phyloP scores from a whole-genome alignment of 83 land plant genomes.

The Picea mariana region DNA sequence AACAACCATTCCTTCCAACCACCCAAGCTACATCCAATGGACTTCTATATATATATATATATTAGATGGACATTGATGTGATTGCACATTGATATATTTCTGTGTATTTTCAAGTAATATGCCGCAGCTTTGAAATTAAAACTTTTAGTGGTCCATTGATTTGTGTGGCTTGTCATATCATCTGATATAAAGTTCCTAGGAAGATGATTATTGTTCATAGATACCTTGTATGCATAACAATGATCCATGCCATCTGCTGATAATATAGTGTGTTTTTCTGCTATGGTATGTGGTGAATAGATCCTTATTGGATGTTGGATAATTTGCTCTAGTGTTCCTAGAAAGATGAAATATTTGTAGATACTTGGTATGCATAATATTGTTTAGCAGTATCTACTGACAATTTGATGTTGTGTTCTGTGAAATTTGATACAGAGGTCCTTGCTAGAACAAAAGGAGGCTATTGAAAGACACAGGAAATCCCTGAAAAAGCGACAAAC shows the following conservation, averaged over 20 bases:
- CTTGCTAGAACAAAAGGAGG: constrained; percentile 80
- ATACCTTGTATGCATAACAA: neutral
- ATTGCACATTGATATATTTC: too few species aligned
- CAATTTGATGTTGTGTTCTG: neutral
- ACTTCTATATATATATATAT: too few species aligned
- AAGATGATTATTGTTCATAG: neutral
- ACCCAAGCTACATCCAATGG: too few species aligned
- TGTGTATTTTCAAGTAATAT: neutral
- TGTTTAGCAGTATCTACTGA: neutral
- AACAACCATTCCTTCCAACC: too few species aligned
- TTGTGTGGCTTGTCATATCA: neutral
- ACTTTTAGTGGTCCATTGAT: neutral
- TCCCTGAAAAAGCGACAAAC: constrained; percentile 76
- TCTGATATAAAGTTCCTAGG: neutral
- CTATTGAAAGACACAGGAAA: constrained; percentile 81
- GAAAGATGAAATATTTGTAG: neutral
- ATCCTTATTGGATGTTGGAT: neutral
- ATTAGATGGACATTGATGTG: too few species aligned
- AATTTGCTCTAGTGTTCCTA: neutral
- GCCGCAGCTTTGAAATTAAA: neutral
- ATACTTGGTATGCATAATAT: neutral
- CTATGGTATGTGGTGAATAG: neutral
- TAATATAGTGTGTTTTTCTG: neutral
- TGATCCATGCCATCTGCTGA: neutral
- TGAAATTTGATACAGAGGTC: constrained; percentile 47